Base-by-base conservation (phyloP, 2,329 filamentous ascomycete genomes). In the Gnomoniopsis smithogilvyi region DNA sequence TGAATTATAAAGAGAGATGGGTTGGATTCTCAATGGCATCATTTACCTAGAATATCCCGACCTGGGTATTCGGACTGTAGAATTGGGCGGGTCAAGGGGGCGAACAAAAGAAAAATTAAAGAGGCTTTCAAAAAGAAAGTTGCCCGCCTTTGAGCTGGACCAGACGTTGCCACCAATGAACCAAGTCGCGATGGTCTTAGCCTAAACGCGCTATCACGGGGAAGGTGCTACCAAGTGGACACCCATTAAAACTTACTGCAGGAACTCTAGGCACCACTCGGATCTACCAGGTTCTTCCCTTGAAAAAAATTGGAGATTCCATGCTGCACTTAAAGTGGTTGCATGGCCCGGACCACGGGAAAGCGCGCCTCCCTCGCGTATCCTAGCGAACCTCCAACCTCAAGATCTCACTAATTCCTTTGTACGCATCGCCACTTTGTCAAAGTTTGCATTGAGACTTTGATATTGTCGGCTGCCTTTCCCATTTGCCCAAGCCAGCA, bases 121-220 rank as follows among this genome's bases (percentile, higher is more conserved):
- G 17, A 14, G 36, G 17, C 12, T n/a, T n/a, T 41, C 15, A 12
- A n/a, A 41, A 41, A n/a, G 36, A 41, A 41, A 41, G 36, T n/a
- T 8, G 36, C 36, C 36, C 17, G 36, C 36, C 36, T 41, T 41
- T 41, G 12, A 15, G 36, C 12, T 4, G 14, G 36, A n/a, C 11
- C 17, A 14, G 12, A 41, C 12, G 52, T 54, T 54, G 52, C 52
- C 52, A 48, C 52, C 52, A 54, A 45, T 48, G 26, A 30, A 30
- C 26, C 26, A 33, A 43, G 30, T 54, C 52, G 52, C 52, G 52
- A 48, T 19, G 52, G 26, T 19, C 21, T 30, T 30, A 30, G 26
- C 26, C 26, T 30, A 30, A 21, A 22, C 52, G 52, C 52, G 52
- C 52, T 24, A 54, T 54, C 52, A 54, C 24, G 52, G 47, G 52